Conservation (phyloP, 2,329 filamentous ascomycete species). For the Pseudofabraea citricarpa region DNA sequence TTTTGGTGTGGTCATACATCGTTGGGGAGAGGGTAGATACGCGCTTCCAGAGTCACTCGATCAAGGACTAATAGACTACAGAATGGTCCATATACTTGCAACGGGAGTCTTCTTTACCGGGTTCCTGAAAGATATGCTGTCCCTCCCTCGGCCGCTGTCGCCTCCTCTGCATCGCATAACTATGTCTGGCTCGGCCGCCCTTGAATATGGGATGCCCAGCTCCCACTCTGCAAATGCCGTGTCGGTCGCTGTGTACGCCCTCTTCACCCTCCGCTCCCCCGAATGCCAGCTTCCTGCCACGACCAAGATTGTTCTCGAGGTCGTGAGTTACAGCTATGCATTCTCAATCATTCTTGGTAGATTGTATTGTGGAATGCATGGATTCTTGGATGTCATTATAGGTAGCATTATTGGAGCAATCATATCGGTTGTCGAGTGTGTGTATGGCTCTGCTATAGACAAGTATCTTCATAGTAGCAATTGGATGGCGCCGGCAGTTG, state of each 20-base stretch:
- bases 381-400: conserved; percentile 83
- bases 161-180: conserved; percentile 91
- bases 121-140: conserved; percentile 90
- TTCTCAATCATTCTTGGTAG: conserved; percentile 85
- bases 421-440: conserved; percentile 54
- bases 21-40: conserved; percentile 77
- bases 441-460: conserved; percentile 60
- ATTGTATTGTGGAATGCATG: conserved; percentile 98
- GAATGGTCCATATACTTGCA: conserved; percentile 71
- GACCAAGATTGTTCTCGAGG: conserved; percentile 59
- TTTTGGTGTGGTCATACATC: conserved; percentile 93
- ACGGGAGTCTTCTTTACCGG: conserved; percentile 82
- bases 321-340: conserved; percentile 76
- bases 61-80: conserved; percentile 27
- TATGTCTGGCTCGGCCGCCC: conserved; percentile 90
- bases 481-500: conserved; percentile 58
- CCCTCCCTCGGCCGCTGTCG: conserved; percentile 84
- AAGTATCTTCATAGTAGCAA: conserved; percentile 62
- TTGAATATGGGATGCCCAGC: conserved; percentile 96
- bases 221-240: conserved; percentile 97
- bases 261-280: conserved; percentile 64
- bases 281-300: conserved; percentile 57
- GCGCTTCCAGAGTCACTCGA: conserved; percentile 4
- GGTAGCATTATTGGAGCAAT: conserved; percentile 73
- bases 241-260: conserved; percentile 81